Evolutionary conservation across 2,329 filamentous ascomycete genomes (phyloP).

Genomic region (Sarocladiaceae sp.): DNA sequence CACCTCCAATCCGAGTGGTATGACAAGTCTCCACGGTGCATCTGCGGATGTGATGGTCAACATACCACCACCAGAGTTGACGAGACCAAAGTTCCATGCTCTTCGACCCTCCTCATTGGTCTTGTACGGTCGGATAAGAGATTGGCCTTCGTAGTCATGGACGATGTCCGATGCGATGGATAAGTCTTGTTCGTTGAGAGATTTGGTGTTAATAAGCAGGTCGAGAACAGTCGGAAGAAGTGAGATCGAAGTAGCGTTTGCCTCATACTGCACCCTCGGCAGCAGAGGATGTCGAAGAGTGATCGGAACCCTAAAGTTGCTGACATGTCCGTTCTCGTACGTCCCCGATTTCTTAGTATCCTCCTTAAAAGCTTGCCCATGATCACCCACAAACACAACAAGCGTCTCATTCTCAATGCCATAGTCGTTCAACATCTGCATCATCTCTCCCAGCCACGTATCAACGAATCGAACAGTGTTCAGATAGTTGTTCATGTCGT

Average conservation of each 20-base stretch:
- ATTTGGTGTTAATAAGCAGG: constrained; percentile 34
- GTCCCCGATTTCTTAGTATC: constrained; percentile 32
- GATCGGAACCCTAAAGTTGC: constrained; percentile 38
- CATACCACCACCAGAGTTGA: constrained; percentile 28
- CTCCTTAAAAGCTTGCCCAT: constrained; percentile 37
- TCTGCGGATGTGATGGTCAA: constrained; percentile 16
- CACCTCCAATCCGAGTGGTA: constrained; percentile 16
- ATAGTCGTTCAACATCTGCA: constrained; percentile 35
- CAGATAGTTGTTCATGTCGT: constrained; percentile 33
- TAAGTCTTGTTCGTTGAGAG: constrained; percentile 27
- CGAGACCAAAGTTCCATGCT: constrained; percentile 50
- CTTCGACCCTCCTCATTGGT: constrained; percentile 27
- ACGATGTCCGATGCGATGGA: constrained; percentile 32
- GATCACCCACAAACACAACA: constrained; percentile 41
- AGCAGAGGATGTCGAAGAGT: constrained; percentile 37
- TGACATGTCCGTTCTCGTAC: constrained; percentile 39
- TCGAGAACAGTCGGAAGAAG: constrained; percentile 42
- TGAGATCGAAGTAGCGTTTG: constrained; percentile 35
- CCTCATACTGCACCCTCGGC: constrained; percentile 33
- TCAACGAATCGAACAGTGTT: constrained; percentile 36
- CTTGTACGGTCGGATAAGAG: constrained; percentile 37
- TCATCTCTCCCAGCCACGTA: constrained; percentile 32
- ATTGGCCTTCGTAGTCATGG: constrained; percentile 41
- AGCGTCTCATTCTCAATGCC: constrained; percentile 40
- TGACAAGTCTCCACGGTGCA: constrained; percentile 16